phyloP scores from a whole-genome alignment of 805 yeast genomes.

The Ogataea populi-albae region DNA sequence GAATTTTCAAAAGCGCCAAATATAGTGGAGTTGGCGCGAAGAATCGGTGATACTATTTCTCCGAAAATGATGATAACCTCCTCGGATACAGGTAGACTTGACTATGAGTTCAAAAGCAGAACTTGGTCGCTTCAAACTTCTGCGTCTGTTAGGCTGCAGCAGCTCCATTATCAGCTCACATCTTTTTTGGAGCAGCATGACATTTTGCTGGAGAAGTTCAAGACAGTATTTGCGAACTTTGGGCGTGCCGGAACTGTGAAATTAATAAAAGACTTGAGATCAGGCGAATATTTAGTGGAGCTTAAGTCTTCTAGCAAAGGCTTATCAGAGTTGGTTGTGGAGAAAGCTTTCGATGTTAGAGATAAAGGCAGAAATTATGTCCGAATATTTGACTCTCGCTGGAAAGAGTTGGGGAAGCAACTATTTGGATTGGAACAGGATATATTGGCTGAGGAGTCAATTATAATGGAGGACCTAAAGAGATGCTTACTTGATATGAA shows the following conservation, averaged over 20 bases:
- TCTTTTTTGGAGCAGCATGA: slow-evolving; percentile 12
- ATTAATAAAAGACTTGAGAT: slow-evolving; percentile 25
- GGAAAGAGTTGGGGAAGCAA: slow-evolving; percentile 50
- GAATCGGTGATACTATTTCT: slow-evolving; percentile 28
- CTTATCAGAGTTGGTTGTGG: slow-evolving; percentile 16
- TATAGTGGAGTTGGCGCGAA: slow-evolving; percentile 23
- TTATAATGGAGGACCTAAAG: slow-evolving; percentile 49
- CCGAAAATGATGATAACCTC: slow-evolving; percentile 17
- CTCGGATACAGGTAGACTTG: slow-evolving; percentile 18
- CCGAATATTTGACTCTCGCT: slow-evolving; percentile 42
- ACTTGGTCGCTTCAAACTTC: slow-evolving; percentile 26
- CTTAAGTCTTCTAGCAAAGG: slow-evolving; percentile 26
- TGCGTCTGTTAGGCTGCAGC: slow-evolving; percentile 20
- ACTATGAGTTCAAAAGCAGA: slow-evolving; percentile 23
- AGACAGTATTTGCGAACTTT: slow-evolving; percentile 5
- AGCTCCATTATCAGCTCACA: slow-evolving; percentile 22
- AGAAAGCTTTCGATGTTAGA: slow-evolving; percentile 12
- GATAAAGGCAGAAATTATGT: slow-evolving; percentile 28
- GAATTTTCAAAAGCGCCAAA: slow-evolving; percentile 13
- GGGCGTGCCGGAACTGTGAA: slow-evolving; percentile 27
- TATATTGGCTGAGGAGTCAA: slow-evolving; percentile 55
- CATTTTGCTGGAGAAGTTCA: slow-evolving; percentile 9
- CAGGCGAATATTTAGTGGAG: slow-evolving; percentile 27
- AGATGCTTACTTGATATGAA: slow-evolving; percentile 42
- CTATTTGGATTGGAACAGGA: slow-evolving; percentile 43